These are phyloP conservation scores for Hemisphaericaspora xylanilytica DNA, from an alignment of 1,139 yeast genomes.

Conservation along the genomic window DNA sequence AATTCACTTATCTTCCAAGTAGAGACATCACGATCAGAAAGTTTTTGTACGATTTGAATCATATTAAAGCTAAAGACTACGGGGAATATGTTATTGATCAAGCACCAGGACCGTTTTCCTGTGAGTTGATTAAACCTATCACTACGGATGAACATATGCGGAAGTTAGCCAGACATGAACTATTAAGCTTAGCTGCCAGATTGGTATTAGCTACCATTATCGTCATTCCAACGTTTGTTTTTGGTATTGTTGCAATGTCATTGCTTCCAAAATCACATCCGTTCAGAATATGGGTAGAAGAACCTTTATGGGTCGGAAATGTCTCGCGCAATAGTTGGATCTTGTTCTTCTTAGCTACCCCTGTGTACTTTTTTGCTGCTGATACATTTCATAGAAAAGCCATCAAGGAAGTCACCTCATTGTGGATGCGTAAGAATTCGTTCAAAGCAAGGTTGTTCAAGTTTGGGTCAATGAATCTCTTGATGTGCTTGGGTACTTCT, in stretches of 20 bases:
- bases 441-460: slow-evolving; percentile 57
- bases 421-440: slow-evolving; percentile 58
- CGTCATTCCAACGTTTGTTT: slow-evolving; percentile 67
- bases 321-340: slow-evolving; percentile 67
- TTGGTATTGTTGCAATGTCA: slow-evolving; percentile 70
- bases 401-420: slow-evolving; percentile 50
- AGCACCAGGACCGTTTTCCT: slow-evolving; percentile 39
- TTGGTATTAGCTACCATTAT: slow-evolving; percentile 48
- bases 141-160: slow-evolving; percentile 65
- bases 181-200: slow-evolving; percentile 44
- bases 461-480: slow-evolving; percentile 76
- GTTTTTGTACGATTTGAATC: slow-evolving; percentile 49
- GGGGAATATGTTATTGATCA: slow-evolving; percentile 21
- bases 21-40: slow-evolving; percentile 47
- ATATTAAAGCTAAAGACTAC: slow-evolving; percentile 31
- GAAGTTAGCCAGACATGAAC: slow-evolving; percentile 49
- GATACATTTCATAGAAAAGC: slow-evolving; percentile 72
- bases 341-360: slow-evolving; percentile 61
- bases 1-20: slow-evolving; percentile 62
- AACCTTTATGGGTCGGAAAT: slow-evolving; percentile 63
- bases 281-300: slow-evolving; percentile 54
- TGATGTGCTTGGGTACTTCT: slow-evolving; percentile 70
- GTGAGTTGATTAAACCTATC: slow-evolving; percentile 55
- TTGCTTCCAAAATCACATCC: slow-evolving; percentile 44
- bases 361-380: slow-evolving; percentile 73